Evolutionary conservation across 208 protist species (phyloP).

Genomic region (Vickermania spadyakhi): DNA sequence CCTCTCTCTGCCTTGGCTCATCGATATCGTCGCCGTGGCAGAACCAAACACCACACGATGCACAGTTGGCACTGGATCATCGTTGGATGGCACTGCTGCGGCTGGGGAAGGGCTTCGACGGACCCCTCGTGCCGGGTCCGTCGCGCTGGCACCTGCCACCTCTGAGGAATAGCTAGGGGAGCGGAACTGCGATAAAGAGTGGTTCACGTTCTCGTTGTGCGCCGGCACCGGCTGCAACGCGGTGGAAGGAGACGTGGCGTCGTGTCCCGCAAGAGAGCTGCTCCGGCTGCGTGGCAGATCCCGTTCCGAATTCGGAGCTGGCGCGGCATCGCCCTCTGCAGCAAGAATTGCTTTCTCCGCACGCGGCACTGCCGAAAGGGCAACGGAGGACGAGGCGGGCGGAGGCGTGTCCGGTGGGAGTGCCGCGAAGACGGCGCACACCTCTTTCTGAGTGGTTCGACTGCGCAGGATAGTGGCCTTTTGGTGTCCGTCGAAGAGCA

Average conservation of each 20-base stretch:
- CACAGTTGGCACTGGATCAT: too few relatives aligned
- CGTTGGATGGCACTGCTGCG: not conserved
- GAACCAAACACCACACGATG: not conserved
- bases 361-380: too few relatives aligned
- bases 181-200: too few relatives aligned
- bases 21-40: not conserved
- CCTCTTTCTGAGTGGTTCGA: constrained; percentile 3
- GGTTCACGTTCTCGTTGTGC: too few relatives aligned
- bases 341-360: too few relatives aligned
- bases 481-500: constrained; percentile 24
- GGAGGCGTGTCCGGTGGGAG: not conserved
- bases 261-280: not conserved
- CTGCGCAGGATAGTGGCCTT: constrained; percentile 17
- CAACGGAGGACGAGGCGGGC: not conserved
- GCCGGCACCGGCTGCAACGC: too few relatives aligned
- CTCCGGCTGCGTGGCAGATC: not conserved
- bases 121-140: too few relatives aligned
- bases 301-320: not conserved
- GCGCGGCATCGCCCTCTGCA: too few relatives aligned
- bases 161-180: not conserved
- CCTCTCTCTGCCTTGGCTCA: not conserved
- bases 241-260: not conserved
- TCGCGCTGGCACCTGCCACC: not conserved
- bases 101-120: too few relatives aligned
- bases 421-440: not conserved